Conservation (phyloP, 306 rosid genomes). For the Pterocarpus santalinus region DNA sequence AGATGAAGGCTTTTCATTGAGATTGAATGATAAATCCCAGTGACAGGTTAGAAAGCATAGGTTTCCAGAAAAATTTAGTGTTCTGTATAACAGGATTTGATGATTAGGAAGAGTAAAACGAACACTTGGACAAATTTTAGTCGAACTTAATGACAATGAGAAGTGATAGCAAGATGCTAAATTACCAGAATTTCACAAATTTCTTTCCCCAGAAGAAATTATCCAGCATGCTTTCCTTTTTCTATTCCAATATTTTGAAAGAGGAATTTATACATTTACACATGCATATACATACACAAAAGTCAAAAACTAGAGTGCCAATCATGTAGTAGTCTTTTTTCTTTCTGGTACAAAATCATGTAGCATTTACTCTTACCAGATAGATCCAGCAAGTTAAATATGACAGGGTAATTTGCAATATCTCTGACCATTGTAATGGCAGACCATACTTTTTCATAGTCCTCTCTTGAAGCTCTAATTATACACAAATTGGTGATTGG, state of each 20-base stretch:
- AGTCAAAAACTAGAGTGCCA: not conserved
- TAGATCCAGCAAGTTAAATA: slow-evolving; percentile 73
- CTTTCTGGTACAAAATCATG: not conserved
- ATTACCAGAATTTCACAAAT: not conserved
- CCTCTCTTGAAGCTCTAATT: slow-evolving; percentile 77
- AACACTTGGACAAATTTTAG: slow-evolving; percentile 2
- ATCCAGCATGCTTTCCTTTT: not conserved
- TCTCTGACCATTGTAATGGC: slow-evolving; percentile 78
- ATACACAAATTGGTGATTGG: slow-evolving; percentile 81
- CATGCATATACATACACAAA: not conserved
- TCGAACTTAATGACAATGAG: not conserved
- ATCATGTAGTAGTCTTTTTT: not conserved
- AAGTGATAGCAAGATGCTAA: not conserved
- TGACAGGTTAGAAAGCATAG: slow-evolving; percentile 15
- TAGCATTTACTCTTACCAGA: slow-evolving; percentile 60
- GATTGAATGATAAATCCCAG: slow-evolving; percentile 20
- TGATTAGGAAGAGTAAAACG: not conserved
- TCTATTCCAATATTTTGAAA: not conserved
- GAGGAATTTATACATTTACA: not conserved
- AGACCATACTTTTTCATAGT: slow-evolving; percentile 78
- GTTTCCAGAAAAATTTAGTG: not conserved
- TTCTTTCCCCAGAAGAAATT: slow-evolving; percentile 7
- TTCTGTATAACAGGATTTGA: slow-evolving; percentile 11
- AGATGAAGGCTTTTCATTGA: slow-evolving; percentile 4
- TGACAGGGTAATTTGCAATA: slow-evolving; percentile 69